Evolutionary conservation across 331 rosid species (phyloP).

Genomic region (Cydonia oblonga): DNA sequence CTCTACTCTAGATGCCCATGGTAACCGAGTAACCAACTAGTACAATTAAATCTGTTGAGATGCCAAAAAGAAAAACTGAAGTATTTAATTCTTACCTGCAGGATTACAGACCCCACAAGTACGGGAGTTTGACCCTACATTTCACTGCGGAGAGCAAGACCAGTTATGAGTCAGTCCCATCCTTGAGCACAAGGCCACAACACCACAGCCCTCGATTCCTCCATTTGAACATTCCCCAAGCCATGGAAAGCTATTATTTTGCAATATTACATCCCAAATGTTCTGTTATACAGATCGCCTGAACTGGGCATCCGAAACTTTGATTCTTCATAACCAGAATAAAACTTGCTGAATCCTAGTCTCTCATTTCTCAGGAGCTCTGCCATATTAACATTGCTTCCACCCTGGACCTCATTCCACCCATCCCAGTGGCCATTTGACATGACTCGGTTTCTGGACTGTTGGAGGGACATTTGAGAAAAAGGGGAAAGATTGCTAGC

Average conservation of each 20-base stretch:
- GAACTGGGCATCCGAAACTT: slow-evolving; percentile 77
- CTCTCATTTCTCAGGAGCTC: slow-evolving; percentile 75
- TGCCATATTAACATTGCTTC: slow-evolving; percentile 45
- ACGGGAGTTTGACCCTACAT: slow-evolving; percentile 29
- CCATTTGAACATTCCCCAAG: slow-evolving; percentile 18
- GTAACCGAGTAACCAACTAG: background rate
- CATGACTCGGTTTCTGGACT: slow-evolving; percentile 47
- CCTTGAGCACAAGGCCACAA: slow-evolving; percentile 27
- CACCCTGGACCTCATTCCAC: slow-evolving; percentile 68
- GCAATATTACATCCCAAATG: slow-evolving; percentile 62
- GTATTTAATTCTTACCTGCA: slow-evolving; percentile 41
- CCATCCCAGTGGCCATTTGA: slow-evolving; percentile 80
- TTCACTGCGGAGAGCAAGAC: slow-evolving; percentile 28
- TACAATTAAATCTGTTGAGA: background rate
- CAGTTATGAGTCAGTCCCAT: slow-evolving; percentile 32
- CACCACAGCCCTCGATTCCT: slow-evolving; percentile 19
- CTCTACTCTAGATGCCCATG: too few relatives aligned
- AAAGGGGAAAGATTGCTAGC: slow-evolving; percentile 47
- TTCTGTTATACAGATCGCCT: slow-evolving; percentile 63
- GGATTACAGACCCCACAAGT: slow-evolving; percentile 27
- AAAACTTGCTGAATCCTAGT: slow-evolving; percentile 55
- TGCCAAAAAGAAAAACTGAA: background rate
- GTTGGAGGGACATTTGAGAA: slow-evolving; percentile 67
- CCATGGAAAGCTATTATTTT: slow-evolving; percentile 13
- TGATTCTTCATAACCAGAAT: slow-evolving; percentile 72